Evolutionary conservation across 2,329 filamentous ascomycete genomes (phyloP).

Genomic region (Fusarium albosuccineum): DNA sequence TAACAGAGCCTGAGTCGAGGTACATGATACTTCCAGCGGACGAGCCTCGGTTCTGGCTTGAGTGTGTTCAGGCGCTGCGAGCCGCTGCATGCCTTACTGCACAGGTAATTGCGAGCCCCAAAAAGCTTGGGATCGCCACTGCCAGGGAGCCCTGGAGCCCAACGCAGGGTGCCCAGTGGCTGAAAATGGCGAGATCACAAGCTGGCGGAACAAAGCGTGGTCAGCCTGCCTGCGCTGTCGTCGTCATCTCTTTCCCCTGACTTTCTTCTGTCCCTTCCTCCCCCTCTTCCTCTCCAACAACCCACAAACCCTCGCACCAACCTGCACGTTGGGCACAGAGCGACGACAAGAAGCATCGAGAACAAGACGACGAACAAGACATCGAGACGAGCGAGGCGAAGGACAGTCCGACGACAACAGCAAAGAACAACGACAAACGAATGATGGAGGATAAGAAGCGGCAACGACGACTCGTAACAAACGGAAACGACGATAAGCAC

Average conservation of each 20-base stretch:
- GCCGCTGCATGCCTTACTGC: conserved; percentile 14
- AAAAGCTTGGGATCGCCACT: conserved; percentile 38
- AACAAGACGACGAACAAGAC: neutral
- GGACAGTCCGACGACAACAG: neutral
- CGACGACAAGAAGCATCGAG: neutral
- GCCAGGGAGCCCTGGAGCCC: conserved; percentile 23
- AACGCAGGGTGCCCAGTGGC: conserved; percentile 18
- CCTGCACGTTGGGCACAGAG: conserved; percentile 23
- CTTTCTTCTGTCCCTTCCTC: conserved; percentile 43
- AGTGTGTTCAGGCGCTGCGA: conserved; percentile 12
- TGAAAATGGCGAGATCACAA: conserved; percentile 10
- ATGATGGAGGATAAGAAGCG: conserved; percentile 21
- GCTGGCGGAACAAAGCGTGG: conserved; percentile 15
- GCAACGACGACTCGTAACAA: conserved; percentile 27
- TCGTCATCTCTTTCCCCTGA: conserved; percentile 37
- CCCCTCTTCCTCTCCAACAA: conserved; percentile 40
- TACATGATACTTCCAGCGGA: conserved; percentile 32
- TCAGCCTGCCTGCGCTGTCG: conserved; percentile 19
- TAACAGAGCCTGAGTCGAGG: conserved; percentile 48
- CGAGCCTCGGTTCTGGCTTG: conserved; percentile 16
- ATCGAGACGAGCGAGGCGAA: neutral
- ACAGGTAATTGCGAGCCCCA: conserved; percentile 25
- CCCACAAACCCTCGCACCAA: conserved; percentile 34
- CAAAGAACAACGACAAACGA: conserved; percentile 5
- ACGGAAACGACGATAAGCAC: conserved; percentile 38